Evolutionary conservation across 2,329 filamentous ascomycete species (phyloP).

Genomic region (Raffaelea deltoideospora): DNA sequence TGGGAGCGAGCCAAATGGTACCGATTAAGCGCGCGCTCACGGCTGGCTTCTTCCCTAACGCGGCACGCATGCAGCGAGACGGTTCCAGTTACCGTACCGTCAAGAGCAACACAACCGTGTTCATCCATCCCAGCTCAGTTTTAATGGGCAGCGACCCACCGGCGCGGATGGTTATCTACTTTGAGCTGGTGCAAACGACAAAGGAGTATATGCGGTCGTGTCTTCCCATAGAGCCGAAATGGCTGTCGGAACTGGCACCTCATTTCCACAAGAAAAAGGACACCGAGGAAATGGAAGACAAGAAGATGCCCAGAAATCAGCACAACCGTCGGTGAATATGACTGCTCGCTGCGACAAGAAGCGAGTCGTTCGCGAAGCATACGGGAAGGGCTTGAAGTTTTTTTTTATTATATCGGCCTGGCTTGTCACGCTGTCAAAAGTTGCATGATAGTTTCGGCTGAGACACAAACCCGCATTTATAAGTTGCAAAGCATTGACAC

Average conservation of each 20-base stretch:
- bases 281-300: slow-evolving; percentile 66
- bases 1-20: slow-evolving; percentile 54
- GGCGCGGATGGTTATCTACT: slow-evolving; percentile 72
- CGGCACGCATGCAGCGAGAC: slow-evolving; percentile 65
- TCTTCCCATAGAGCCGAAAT: slow-evolving; percentile 70
- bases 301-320: slow-evolving; percentile 34
- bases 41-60: slow-evolving; percentile 88
- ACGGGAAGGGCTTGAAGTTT: too few relatives aligned
- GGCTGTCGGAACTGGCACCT: slow-evolving; percentile 79
- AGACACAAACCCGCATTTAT: too few relatives aligned
- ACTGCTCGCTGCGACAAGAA: too few relatives aligned
- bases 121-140: slow-evolving; percentile 79
- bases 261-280: slow-evolving; percentile 93
- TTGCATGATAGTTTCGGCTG: too few relatives aligned
- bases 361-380: too few relatives aligned
- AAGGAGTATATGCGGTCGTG: slow-evolving; percentile 90
- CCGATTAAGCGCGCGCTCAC: slow-evolving; percentile 81
- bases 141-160: slow-evolving; percentile 64
- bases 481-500: too few relatives aligned
- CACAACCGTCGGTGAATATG: slow-evolving; percentile 1
- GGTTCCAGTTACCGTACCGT: slow-evolving; percentile 84
- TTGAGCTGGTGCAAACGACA: slow-evolving; percentile 64
- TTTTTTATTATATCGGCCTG: too few relatives aligned
- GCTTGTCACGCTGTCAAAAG: too few relatives aligned
- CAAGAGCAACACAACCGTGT: slow-evolving; percentile 78